These are phyloP conservation scores for Trichocladium antarcticum DNA, from an alignment of 495 filamentous ascomycete species.

Conservation along the genomic window DNA sequence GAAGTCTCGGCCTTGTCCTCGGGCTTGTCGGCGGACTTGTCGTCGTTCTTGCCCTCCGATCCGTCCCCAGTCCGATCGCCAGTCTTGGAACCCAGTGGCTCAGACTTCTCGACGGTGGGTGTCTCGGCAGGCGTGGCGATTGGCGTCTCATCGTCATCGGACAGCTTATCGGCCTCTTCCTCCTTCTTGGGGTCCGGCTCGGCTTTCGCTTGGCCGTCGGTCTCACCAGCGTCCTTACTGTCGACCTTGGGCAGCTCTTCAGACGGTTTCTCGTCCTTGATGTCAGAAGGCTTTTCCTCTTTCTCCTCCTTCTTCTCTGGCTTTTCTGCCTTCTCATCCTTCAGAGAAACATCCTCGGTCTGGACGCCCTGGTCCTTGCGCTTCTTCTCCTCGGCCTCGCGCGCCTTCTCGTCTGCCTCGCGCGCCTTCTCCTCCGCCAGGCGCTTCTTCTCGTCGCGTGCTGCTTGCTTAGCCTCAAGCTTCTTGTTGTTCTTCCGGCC, in stretches of 20 bases:
- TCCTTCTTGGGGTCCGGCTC: constrained; percentile 12
- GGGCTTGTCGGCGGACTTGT: constrained; percentile 3
- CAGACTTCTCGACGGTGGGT: constrained; percentile 20
- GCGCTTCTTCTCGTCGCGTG: constrained; percentile 29
- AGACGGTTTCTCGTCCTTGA: no score
- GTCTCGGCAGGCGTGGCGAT: constrained; percentile 18
- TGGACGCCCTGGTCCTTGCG: constrained; percentile 33
- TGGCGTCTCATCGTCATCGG: constrained; percentile 16
- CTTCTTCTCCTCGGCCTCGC: constrained; percentile 31
- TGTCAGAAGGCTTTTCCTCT: constrained; percentile 23
- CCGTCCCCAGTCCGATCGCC: background rate
- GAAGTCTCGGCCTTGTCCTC: constrained; percentile 10
- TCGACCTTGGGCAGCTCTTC: constrained; percentile 10
- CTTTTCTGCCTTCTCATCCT: constrained; percentile 24
- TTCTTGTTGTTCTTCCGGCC: constrained; percentile 36
- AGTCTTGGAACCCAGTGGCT: constrained; percentile 2
- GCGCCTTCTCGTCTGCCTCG: constrained; percentile 32
- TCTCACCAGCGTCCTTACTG: constrained; percentile 3
- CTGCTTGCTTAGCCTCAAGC: constrained; percentile 24
- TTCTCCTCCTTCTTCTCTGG: constrained; percentile 17
- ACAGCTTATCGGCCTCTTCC: constrained; percentile 1
- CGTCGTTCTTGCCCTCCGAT: constrained; percentile 6
- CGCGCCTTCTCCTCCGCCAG: constrained; percentile 32
- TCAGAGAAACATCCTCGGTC: constrained; percentile 16
- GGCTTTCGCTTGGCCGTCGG: constrained; percentile 2